phyloP scores from a whole-genome alignment of 23 red algal species.

The Cyanidioschyzon merolae region DNA sequence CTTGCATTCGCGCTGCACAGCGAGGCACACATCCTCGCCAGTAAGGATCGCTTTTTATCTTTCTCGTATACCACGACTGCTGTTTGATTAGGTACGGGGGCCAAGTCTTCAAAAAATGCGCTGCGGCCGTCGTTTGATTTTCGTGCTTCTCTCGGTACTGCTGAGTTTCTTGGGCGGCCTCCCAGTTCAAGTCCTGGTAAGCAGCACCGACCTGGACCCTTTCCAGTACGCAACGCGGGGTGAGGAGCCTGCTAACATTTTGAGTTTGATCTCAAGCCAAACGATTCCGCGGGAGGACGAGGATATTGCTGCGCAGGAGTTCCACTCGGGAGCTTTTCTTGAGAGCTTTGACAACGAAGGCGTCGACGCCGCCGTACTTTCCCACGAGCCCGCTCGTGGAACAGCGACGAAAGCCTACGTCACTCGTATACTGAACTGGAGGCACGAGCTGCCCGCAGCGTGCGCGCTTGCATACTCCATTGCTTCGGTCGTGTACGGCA shows the following conservation, averaged over 20 bases:
- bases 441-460: background rate
- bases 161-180: no score
- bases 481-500: background rate
- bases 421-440: background rate
- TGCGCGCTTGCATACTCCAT: conserved; percentile 8
- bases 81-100: no score
- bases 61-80: no score
- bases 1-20: no score
- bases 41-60: no score
- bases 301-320: background rate
- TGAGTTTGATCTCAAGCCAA: background rate
- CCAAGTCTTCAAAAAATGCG: no score
- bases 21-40: no score
- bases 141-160: no score
- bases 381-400: background rate
- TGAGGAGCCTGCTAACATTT: background rate
- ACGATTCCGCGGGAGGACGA: background rate
- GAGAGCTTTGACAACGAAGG: background rate
- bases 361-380: background rate
- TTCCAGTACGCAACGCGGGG: background rate
- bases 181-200: no score
- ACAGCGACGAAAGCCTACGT: background rate
- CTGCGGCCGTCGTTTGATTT: no score
- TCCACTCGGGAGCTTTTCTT: background rate
- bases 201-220: no score